Evolutionary conservation across 352 stramenopile genomes (phyloP).

Genomic region (Globisporangium lucens): DNA sequence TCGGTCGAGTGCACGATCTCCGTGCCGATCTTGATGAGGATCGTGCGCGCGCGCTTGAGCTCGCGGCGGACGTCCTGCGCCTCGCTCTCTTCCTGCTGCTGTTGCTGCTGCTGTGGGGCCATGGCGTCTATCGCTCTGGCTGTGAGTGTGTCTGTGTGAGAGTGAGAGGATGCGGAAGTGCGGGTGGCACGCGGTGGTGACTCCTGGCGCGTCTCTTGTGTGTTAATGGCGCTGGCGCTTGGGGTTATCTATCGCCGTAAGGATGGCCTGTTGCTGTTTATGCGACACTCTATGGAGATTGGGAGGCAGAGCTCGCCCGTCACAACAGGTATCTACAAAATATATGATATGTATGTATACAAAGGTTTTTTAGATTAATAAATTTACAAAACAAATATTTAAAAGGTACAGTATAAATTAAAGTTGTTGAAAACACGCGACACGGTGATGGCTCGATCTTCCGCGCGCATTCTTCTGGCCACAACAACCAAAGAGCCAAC

Average conservation of each 20-base stretch:
- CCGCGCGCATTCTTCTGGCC: slow-evolving; percentile 10
- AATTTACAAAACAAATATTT: neutral
- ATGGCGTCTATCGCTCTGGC: neutral
- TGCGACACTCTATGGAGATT: slow-evolving; percentile 1
- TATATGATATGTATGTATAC: neutral
- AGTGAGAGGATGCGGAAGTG: neutral
- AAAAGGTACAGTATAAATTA: neutral
- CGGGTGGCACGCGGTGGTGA: neutral
- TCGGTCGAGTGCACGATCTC: slow-evolving; percentile 83
- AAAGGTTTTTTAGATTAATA: neutral
- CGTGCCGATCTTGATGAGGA: slow-evolving; percentile 85
- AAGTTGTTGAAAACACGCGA: neutral
- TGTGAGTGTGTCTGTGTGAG: neutral
- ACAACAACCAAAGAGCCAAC: neutral
- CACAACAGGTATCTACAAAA: neutral
- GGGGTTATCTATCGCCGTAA: neutral
- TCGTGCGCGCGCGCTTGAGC: slow-evolving; percentile 57
- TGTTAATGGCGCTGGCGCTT: neutral
- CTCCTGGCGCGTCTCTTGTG: neutral
- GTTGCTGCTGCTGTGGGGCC: neutral
- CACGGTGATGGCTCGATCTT: slow-evolving; percentile 3
- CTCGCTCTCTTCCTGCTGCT: slow-evolving; percentile 8
- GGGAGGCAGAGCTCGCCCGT: neutral
- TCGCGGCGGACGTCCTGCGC: slow-evolving; percentile 27
- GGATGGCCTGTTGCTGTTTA: neutral